Evolutionary conservation across 768 basidiomycete species (phyloP).

Genomic region (Lentinus tigrinus): DNA sequence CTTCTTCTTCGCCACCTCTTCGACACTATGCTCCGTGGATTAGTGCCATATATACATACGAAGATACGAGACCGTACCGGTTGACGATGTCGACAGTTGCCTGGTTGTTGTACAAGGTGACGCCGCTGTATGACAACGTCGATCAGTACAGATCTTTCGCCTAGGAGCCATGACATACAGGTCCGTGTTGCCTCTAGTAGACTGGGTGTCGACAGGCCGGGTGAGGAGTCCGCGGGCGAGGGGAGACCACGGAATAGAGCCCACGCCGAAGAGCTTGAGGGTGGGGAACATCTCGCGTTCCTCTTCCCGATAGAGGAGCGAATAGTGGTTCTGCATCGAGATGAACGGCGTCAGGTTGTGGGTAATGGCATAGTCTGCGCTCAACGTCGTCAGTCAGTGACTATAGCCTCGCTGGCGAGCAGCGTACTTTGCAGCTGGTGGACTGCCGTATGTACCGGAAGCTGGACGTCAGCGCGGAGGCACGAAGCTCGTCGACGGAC

Average conservation of each 20-base stretch:
- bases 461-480: not conserved
- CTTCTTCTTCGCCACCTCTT: conserved; percentile 40
- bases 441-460: conserved; percentile 14
- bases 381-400: conserved; percentile 19
- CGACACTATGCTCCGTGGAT: conserved; percentile 23
- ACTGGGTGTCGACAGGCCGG: conserved; percentile 26
- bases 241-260: conserved; percentile 41
- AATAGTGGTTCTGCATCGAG: conserved; percentile 65
- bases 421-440: conserved; percentile 29
- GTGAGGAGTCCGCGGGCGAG: conserved; percentile 36
- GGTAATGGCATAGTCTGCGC: conserved; percentile 39
- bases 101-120: not conserved
- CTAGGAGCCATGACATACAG: conserved; percentile 9
- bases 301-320: conserved; percentile 58
- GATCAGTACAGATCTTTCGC: not conserved
- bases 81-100: conserved; percentile 14
- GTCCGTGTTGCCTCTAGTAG: conserved; percentile 26
- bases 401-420: conserved; percentile 15
- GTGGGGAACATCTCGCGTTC: conserved; percentile 58
- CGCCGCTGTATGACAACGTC: too few species aligned
- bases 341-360: conserved; percentile 52
- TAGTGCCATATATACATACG: not conserved
- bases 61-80: conserved; percentile 2
- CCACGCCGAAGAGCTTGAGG: conserved; percentile 38
- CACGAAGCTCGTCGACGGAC: not conserved